phyloP scores from a whole-genome alignment of 768 basidiomycete species.

The Collybiopsis confluens region DNA sequence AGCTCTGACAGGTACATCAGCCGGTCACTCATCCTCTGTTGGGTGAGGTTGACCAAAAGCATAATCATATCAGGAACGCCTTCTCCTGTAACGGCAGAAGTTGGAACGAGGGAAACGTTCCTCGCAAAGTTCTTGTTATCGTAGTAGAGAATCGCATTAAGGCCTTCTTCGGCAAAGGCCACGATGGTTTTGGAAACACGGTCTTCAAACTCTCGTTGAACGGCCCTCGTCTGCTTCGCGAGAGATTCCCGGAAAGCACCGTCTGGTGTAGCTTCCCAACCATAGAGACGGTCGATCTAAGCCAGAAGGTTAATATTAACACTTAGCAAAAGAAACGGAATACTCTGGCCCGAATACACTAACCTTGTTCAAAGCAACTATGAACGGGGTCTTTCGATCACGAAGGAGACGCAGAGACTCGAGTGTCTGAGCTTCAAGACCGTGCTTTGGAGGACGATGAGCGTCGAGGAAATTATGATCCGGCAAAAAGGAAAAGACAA shows the following conservation, averaged over 20 bases:
- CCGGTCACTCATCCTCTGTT: conserved; percentile 95
- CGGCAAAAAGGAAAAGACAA: conserved; percentile 13
- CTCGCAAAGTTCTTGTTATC: conserved; percentile 94
- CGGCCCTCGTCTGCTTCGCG: conserved; percentile 70
- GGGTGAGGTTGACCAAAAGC: conserved; percentile 94
- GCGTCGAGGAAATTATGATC: background rate
- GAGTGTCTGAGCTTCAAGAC: conserved; percentile 95
- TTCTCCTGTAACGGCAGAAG: conserved; percentile 97
- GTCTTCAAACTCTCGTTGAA: conserved; percentile 90
- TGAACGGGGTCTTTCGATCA: conserved; percentile 96
- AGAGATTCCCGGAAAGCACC: conserved; percentile 91
- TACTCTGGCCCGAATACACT: conserved; percentile 7
- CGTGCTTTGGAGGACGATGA: conserved; percentile 63
- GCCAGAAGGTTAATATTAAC: conserved; percentile 7
- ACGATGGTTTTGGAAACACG: conserved; percentile 80
- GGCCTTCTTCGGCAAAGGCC: conserved; percentile 96
- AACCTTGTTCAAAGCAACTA: conserved; percentile 97
- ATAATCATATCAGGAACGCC: conserved; percentile 99
- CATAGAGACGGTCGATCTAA: conserved; percentile 96
- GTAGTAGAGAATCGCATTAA: conserved; percentile 94
- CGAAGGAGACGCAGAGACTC: conserved; percentile 90
- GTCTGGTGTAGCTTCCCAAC: conserved; percentile 89
- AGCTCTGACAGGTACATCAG: conserved; percentile 98
- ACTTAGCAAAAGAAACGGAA: conserved; percentile 4
- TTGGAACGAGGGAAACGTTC: conserved; percentile 95